Conservation (phyloP, 768 basidiomycete genomes). For the Mycena haematopus region DNA sequence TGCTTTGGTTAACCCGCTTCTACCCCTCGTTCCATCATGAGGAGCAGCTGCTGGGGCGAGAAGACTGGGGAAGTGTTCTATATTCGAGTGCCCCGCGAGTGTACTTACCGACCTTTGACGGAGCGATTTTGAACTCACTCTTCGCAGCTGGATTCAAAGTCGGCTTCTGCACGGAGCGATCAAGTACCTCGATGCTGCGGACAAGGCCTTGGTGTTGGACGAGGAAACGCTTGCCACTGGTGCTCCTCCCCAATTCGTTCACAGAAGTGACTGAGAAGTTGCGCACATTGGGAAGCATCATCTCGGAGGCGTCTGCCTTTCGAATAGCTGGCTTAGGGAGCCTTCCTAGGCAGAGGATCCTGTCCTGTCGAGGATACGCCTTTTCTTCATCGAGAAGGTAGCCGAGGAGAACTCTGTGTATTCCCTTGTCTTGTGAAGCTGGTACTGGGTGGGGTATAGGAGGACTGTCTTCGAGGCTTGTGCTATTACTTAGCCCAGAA, state of each 20-base stretch:
- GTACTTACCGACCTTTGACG: neutral
- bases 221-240: constrained; percentile 7
- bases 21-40: constrained; percentile 8
- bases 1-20: neutral
- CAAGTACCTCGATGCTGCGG: constrained; percentile 8
- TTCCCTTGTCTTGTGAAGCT: constrained; percentile 2
- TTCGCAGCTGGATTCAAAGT: constrained; percentile 14
- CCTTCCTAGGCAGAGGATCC: neutral
- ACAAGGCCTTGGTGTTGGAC: neutral
- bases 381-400: constrained; percentile 20
- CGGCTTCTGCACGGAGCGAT: constrained; percentile 16
- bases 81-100: constrained; percentile 20
- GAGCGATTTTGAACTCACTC: neutral
- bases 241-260: too few species aligned
- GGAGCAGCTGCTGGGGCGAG: constrained; percentile 18
- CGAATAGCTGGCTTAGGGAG: constrained; percentile 13
- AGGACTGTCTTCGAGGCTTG: constrained; percentile 17
- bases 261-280: too few species aligned
- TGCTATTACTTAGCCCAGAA: constrained; percentile 14
- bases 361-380: constrained; percentile 13
- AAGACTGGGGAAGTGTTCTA: constrained; percentile 11
- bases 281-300: neutral
- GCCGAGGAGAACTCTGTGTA: neutral
- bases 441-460: constrained; percentile 3
- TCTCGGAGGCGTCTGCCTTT: constrained; percentile 5